phyloP scores from a whole-genome alignment of 371 early-diverging fungal genomes.

The Dinochytrium kinnereticum region DNA sequence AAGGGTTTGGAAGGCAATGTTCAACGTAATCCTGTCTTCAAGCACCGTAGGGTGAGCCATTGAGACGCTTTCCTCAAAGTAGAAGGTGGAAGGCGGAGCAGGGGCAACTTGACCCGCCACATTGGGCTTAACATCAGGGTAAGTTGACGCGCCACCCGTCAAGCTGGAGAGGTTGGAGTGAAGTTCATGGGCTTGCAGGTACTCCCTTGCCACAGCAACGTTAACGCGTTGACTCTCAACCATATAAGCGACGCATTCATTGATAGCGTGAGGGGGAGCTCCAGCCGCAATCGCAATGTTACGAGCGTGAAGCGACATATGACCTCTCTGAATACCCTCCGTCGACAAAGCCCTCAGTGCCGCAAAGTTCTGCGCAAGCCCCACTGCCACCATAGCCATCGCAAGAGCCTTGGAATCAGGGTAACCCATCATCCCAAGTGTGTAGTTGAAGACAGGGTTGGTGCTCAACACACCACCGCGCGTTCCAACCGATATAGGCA shows the following conservation, averaged over 20 bases:
- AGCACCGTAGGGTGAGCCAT: neutral
- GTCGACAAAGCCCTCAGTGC: conserved; percentile 71
- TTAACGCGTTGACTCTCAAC: conserved; percentile 64
- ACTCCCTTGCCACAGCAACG: conserved; percentile 59
- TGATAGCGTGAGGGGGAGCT: conserved; percentile 65
- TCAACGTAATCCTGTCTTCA: conserved; percentile 45
- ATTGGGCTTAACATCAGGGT: neutral
- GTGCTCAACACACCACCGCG: conserved; percentile 72
- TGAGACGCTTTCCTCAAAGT: conserved; percentile 39
- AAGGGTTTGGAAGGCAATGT: conserved; percentile 58
- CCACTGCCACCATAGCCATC: conserved; percentile 65
- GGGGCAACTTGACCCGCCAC: conserved; percentile 15
- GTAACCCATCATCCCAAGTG: conserved; percentile 64
- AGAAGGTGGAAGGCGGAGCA: conserved; percentile 54
- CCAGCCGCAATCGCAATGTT: conserved; percentile 76
- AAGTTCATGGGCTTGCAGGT: conserved; percentile 56
- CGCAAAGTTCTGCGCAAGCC: conserved; percentile 76
- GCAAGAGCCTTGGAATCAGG: conserved; percentile 65
- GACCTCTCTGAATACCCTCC: conserved; percentile 74
- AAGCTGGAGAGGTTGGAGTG: conserved; percentile 23
- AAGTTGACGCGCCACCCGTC: too few relatives aligned
- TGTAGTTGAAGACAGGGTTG: conserved; percentile 66
- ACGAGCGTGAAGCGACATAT: conserved; percentile 68
- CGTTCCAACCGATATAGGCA: conserved; percentile 72
- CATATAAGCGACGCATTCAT: conserved; percentile 67